Conservation (phyloP, 2,329 filamentous ascomycete species). For the Pseudopithomyces chartarum region DNA sequence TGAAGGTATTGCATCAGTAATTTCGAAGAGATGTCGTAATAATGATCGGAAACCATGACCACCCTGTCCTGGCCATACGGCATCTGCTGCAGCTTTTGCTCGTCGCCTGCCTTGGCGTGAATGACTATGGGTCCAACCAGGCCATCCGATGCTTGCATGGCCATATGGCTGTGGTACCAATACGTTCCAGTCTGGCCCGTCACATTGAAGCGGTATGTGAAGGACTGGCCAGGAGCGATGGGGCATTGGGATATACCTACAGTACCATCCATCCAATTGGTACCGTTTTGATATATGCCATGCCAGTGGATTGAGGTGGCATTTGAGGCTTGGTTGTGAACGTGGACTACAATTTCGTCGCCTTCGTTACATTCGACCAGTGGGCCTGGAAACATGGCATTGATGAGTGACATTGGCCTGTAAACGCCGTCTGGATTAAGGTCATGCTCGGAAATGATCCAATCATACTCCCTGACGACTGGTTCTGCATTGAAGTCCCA, state of each 20-base stretch:
- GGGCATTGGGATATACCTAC: slow-evolving; percentile 57
- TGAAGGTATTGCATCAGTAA: slow-evolving; percentile 61
- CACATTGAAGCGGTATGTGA: slow-evolving; percentile 39
- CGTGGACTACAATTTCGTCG: slow-evolving; percentile 69
- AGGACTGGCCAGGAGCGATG: slow-evolving; percentile 56
- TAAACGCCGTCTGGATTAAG: slow-evolving; percentile 62
- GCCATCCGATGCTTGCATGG: slow-evolving; percentile 50
- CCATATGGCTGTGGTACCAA: slow-evolving; percentile 45
- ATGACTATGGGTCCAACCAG: slow-evolving; percentile 45
- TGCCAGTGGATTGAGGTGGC: slow-evolving; percentile 69
- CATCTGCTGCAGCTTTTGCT: slow-evolving; percentile 49
- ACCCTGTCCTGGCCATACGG: slow-evolving; percentile 61
- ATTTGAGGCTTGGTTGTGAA: slow-evolving; percentile 60
- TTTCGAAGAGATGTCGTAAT: slow-evolving; percentile 60
- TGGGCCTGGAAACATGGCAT: slow-evolving; percentile 47
- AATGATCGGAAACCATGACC: slow-evolving; percentile 70
- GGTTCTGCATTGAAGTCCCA: slow-evolving; percentile 62
- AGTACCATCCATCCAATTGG: slow-evolving; percentile 60
- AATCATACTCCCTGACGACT: slow-evolving; percentile 62
- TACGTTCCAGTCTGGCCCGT: slow-evolving; percentile 44
- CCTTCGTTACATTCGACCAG: slow-evolving; percentile 58
- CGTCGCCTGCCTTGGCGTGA: slow-evolving; percentile 40
- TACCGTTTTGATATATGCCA: slow-evolving; percentile 58
- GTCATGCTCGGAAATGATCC: slow-evolving; percentile 63
- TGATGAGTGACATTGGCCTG: slow-evolving; percentile 49